Percentiles rank a stretch among this genome's conserved stretches.
phyloP scores from a whole-genome alignment of 2,329 filamentous ascomycete species.

The Pseudodiploospora longispora region DNA sequence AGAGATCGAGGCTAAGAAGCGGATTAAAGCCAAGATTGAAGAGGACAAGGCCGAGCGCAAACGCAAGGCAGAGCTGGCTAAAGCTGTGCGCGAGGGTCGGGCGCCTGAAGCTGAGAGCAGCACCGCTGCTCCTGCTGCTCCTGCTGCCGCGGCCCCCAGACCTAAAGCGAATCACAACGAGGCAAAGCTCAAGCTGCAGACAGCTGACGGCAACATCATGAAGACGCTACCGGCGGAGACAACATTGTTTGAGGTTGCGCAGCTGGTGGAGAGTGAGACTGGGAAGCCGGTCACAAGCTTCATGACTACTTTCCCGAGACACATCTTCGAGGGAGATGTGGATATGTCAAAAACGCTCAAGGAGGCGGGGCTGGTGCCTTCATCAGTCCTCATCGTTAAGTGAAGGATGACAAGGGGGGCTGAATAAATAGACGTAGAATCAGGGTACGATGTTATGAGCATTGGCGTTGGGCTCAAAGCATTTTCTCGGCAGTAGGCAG shows the following conservation, averaged over 20 bases:
- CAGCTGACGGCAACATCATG: slow-evolving; percentile 61
- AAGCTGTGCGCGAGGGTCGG: slow-evolving; percentile 76
- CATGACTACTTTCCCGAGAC: slow-evolving; percentile 77
- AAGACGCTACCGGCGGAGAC: slow-evolving; percentile 87
- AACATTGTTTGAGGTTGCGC: slow-evolving; percentile 85
- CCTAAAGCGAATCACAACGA: slow-evolving; percentile 68
- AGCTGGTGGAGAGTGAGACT: slow-evolving; percentile 63
- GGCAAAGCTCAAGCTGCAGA: slow-evolving; percentile 75
- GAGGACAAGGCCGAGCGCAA: slow-evolving; percentile 87
- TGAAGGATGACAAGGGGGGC: slow-evolving; percentile 16
- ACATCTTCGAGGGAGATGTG: slow-evolving; percentile 58
- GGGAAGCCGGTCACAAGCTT: slow-evolving; percentile 68
- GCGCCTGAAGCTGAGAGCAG: slow-evolving; percentile 33
- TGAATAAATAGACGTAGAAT: too few species aligned
- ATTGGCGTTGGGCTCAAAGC: too few species aligned
- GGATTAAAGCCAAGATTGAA: slow-evolving; percentile 88
- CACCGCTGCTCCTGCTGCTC: slow-evolving; percentile 36
- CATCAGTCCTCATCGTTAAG: slow-evolving; percentile 75
- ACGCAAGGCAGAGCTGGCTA: slow-evolving; percentile 75
- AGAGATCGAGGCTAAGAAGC: slow-evolving; percentile 77
- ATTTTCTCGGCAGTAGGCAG: too few species aligned
- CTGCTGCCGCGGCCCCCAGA: slow-evolving; percentile 44
- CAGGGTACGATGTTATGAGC: too few species aligned
- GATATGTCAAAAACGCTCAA: slow-evolving; percentile 89
- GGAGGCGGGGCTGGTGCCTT: slow-evolving; percentile 84